Conservation (phyloP, 2,329 filamentous ascomycete genomes). For the Bipolaris cookei region DNA sequence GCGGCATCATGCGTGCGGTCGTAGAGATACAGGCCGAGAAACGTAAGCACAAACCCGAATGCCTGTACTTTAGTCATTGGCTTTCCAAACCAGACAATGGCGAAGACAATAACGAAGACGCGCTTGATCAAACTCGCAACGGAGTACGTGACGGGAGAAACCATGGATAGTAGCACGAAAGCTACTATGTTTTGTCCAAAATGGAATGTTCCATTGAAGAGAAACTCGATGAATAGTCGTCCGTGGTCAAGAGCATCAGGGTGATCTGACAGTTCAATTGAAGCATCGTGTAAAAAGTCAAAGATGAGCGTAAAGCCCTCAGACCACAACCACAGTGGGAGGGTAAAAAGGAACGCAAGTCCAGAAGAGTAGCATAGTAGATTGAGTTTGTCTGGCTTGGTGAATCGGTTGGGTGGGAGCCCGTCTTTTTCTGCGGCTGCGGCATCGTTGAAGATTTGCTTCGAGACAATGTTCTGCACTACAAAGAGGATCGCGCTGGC, state of each 20-base stretch:
- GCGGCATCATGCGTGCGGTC: slow-evolving; percentile 89
- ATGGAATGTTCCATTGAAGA: slow-evolving; percentile 97
- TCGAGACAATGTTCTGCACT: slow-evolving; percentile 97
- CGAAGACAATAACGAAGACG: slow-evolving; percentile 93
- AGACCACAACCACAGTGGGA: slow-evolving; percentile 90
- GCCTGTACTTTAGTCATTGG: slow-evolving; percentile 83
- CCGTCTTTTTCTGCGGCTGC: slow-evolving; percentile 80
- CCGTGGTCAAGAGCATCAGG: slow-evolving; percentile 73
- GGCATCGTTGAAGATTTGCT: slow-evolving; percentile 95
- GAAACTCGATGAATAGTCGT: slow-evolving; percentile 74
- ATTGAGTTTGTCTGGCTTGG: slow-evolving; percentile 95
- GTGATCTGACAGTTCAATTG: slow-evolving; percentile 75
- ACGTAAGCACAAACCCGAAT: slow-evolving; percentile 85
- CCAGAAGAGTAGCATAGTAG: slow-evolving; percentile 96
- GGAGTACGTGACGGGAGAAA: slow-evolving; percentile 95
- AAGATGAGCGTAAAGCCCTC: slow-evolving; percentile 80
- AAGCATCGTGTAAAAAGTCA: slow-evolving; percentile 82
- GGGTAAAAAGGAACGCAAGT: slow-evolving; percentile 84
- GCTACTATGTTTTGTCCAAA: slow-evolving; percentile 96
- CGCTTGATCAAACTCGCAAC: slow-evolving; percentile 96
- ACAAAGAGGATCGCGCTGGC: slow-evolving; percentile 94
- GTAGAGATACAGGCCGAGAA: slow-evolving; percentile 91
- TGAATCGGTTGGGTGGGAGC: slow-evolving; percentile 61
- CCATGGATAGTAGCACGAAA: slow-evolving; percentile 88
- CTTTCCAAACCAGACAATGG: slow-evolving; percentile 95